phyloP scores from a whole-genome alignment of 1,139 yeast species.

The Kurtzmaniella quercitrusa region DNA sequence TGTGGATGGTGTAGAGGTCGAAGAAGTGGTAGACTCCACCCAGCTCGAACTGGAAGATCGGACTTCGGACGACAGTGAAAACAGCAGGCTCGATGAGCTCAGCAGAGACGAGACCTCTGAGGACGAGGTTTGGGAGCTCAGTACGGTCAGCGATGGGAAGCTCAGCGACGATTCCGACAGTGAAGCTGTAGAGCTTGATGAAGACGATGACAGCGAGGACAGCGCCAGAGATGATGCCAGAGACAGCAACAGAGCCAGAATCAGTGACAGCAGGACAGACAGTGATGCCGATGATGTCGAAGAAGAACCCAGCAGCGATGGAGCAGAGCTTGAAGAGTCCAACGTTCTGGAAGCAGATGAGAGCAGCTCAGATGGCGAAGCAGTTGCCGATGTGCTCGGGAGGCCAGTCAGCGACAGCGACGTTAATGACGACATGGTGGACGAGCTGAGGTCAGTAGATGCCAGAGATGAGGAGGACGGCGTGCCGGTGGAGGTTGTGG shows the following conservation, averaged over 20 bases:
- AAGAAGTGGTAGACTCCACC: neutral
- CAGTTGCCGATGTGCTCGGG: constrained; percentile 1
- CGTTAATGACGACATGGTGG: constrained; percentile 5
- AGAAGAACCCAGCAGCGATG: constrained; percentile 1
- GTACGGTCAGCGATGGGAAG: constrained; percentile 10
- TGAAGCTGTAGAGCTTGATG: constrained; percentile 5
- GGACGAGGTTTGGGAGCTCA: constrained; percentile 6
- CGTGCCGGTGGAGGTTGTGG: neutral
- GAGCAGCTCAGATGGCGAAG: constrained; percentile 1
- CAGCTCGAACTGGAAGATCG: neutral
- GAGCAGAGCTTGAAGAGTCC: constrained; percentile 5
- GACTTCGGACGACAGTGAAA: neutral
- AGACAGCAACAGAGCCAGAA: constrained; percentile 1
- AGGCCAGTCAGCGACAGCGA: constrained; percentile 1
- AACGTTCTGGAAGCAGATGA: neutral
- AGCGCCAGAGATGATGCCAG: constrained; percentile 5
- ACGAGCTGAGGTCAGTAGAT: constrained; percentile 1
- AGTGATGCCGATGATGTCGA: constrained; percentile 3
- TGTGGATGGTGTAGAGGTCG: constrained; percentile 2
- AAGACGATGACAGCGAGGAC: constrained; percentile 2
- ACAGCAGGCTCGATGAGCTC: constrained; percentile 1
- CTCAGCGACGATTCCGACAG: constrained; percentile 9
- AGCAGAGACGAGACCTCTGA: constrained; percentile 4
- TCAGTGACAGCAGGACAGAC: constrained; percentile 1
- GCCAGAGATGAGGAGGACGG: constrained; percentile 2